Base-by-base conservation (phyloP, 1,284 basidiomycete genomes). In the Trichosporon sp. region DNA sequence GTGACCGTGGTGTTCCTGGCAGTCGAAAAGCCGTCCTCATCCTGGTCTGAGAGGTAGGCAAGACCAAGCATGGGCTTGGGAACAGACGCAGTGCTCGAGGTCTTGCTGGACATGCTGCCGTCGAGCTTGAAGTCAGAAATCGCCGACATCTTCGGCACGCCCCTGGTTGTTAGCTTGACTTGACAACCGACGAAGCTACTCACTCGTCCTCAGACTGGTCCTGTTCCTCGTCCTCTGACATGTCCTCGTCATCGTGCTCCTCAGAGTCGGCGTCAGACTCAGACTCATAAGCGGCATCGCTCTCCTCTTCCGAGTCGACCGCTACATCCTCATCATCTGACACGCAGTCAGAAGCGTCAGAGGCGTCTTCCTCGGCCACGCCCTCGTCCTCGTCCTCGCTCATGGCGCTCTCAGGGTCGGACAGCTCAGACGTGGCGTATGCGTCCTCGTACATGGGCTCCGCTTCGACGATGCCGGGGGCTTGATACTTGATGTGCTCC, bases 341-440 rank as follows among this genome's bases (percentile, higher is more conserved):
- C 2, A 44, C 40, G 4, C 2, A 14, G 16, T 21, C n/a, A 11
- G n/a, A n/a, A n/a, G n/a, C n/a, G n/a, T 44, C 40, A n/a, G 25
- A 29, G 25, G 4, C 25, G 23, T 69, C 56, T 58, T 66, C 59
- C 54, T 56, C 54, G 56, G 64, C 23, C 32, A 70, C 62, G 58
- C 69, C 34, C 65, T 65, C 62, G 52, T 57, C 32, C 14, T 54
- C 49, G 27, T 54, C 49, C 27, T 54, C 49, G 49, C 49, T 54
- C 49, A 29, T 54, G 25, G 49, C 27, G 49, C 27, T 54, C 49
- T 54, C 7, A 9, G 49, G 25, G 49, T 27, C 25, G 25, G 49
- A 54, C n/a, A 29, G 31, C 29, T 29, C 49, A 16, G 49, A 54
- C 13, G 49, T 8, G 27, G 14, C 25, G 14, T 29, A 25, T 14